Percentiles rank a stretch among this genome's conserved stretches.
These are phyloP conservation scores for Aspergillus spinulosporus DNA, from an alignment of 2,329 filamentous ascomycete species.

Conservation along the genomic window DNA sequence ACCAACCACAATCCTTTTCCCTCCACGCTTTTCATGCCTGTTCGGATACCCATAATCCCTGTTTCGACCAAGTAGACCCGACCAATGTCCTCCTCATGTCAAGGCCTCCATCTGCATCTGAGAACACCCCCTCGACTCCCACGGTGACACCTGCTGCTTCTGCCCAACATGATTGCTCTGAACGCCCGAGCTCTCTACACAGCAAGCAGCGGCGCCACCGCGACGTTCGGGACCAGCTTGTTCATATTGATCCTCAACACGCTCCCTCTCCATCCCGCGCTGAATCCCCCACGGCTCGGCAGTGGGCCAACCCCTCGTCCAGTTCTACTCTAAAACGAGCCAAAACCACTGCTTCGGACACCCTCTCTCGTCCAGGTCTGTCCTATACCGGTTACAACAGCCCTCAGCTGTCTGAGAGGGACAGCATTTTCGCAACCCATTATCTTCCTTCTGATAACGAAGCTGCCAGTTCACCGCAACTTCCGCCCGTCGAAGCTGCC, in stretches of 20 bases:
- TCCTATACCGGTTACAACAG: constrained; percentile 36
- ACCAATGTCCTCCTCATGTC: constrained; percentile 56
- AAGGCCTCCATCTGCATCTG: constrained; percentile 46
- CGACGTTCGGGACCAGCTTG: constrained; percentile 30
- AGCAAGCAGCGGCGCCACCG: constrained; percentile 41
- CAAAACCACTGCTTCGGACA: constrained; percentile 34
- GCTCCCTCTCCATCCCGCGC: constrained; percentile 35
- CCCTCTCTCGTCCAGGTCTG: constrained; percentile 27
- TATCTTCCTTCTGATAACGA: constrained; percentile 56
- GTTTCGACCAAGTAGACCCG: constrained; percentile 32
- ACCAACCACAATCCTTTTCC: constrained; percentile 22
- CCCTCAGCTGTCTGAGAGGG: constrained; percentile 61
- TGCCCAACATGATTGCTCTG: constrained; percentile 42
- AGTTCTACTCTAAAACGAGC: constrained; percentile 39
- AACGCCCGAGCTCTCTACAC: constrained; percentile 26
- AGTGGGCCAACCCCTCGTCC: constrained; percentile 34
- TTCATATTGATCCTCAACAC: constrained; percentile 32
- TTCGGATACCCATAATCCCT: constrained; percentile 18
- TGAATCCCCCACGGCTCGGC: constrained; percentile 40
- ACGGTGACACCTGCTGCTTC: constrained; percentile 49
- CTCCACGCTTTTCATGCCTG: constrained; percentile 18
- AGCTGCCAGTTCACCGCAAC: constrained; percentile 38
- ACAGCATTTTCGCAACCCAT: constrained; percentile 65
- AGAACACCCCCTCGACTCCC: constrained; percentile 42
- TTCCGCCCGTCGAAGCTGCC: constrained; percentile 32